A percentile compares a stretch with the other conserved stretches of the same genome.
Conservation (phyloP, 257 asterid genomes). For the Linaria vulgaris region DNA sequence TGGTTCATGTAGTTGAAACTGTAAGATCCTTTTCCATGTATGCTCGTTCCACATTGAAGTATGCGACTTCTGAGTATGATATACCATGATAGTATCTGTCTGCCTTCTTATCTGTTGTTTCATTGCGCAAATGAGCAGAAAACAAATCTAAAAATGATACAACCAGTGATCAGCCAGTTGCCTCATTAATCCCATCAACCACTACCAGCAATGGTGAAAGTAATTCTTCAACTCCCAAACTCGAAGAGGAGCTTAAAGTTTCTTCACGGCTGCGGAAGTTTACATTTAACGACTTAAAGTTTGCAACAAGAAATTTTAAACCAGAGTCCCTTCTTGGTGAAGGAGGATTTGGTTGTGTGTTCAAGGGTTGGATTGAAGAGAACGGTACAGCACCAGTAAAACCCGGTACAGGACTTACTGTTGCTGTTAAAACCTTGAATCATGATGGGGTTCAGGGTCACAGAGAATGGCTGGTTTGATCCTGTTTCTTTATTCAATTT, state of each 20-base stretch:
- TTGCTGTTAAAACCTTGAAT: constrained; percentile 75
- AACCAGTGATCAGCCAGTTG: constrained; percentile 46
- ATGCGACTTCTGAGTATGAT: neutral
- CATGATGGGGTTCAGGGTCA: constrained; percentile 88
- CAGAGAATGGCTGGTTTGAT: constrained; percentile 83
- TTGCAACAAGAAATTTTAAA: constrained; percentile 71
- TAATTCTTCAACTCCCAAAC: constrained; percentile 57
- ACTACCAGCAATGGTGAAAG: constrained; percentile 63
- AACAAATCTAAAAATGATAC: constrained; percentile 53
- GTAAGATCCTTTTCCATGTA: neutral
- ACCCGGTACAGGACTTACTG: constrained; percentile 73
- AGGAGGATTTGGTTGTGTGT: constrained; percentile 77
- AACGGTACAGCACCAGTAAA: constrained; percentile 69
- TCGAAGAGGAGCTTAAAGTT: constrained; percentile 66
- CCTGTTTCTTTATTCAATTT: constrained; percentile 22
- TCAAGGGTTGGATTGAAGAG: constrained; percentile 81
- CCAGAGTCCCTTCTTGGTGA: constrained; percentile 74
- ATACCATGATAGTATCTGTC: neutral
- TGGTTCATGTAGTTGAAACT: neutral
- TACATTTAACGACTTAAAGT: constrained; percentile 58
- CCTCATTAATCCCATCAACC: constrained; percentile 48
- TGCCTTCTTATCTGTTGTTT: constrained; percentile 11
- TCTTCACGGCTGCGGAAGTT: constrained; percentile 66
- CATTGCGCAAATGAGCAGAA: constrained; percentile 34
- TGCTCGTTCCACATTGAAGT: too few species aligned